Percentiles rank a stretch among this genome's conserved stretches.
phyloP scores from a whole-genome alignment of 148 eudicot genomes.

The Fagopyrum esculentum region DNA sequence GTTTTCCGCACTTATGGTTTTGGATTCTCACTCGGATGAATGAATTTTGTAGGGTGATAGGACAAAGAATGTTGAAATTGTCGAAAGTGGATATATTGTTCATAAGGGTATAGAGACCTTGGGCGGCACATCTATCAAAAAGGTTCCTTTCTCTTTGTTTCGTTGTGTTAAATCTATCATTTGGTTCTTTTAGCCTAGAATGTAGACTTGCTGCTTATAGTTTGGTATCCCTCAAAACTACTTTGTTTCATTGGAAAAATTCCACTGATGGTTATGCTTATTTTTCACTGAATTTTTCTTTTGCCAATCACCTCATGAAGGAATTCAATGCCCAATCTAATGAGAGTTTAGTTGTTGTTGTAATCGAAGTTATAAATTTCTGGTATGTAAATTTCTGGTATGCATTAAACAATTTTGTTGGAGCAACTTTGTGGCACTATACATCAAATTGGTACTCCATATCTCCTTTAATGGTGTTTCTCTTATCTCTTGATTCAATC shows the following conservation, averaged over 20 bases:
- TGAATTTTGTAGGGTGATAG: conserved; percentile 58
- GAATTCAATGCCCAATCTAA: neutral
- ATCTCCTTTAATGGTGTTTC: too few relatives aligned
- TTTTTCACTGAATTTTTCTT: neutral
- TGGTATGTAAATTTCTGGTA: too few relatives aligned
- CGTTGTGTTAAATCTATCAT: neutral
- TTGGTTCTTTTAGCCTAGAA: neutral
- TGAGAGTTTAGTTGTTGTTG: neutral
- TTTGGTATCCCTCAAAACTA: neutral
- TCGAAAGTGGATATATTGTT: conserved; percentile 83
- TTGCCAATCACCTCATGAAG: neutral
- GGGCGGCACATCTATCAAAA: conserved; percentile 63
- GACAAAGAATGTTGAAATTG: conserved; percentile 67
- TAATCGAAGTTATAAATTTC: too few relatives aligned
- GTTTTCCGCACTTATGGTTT: neutral
- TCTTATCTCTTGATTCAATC: too few relatives aligned
- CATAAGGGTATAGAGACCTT: conserved; percentile 93
- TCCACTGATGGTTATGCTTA: neutral
- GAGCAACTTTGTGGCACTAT: too few relatives aligned
- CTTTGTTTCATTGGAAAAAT: neutral
- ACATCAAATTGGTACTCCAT: too few relatives aligned
- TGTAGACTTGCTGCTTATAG: neutral
- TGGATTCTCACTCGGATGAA: neutral
- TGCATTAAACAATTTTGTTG: too few relatives aligned
- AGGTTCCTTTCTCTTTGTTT: conserved; percentile 27